Evolutionary conservation across 495 filamentous ascomycete genomes (phyloP).

Genomic region (Aspergillus bertholletiae): DNA sequence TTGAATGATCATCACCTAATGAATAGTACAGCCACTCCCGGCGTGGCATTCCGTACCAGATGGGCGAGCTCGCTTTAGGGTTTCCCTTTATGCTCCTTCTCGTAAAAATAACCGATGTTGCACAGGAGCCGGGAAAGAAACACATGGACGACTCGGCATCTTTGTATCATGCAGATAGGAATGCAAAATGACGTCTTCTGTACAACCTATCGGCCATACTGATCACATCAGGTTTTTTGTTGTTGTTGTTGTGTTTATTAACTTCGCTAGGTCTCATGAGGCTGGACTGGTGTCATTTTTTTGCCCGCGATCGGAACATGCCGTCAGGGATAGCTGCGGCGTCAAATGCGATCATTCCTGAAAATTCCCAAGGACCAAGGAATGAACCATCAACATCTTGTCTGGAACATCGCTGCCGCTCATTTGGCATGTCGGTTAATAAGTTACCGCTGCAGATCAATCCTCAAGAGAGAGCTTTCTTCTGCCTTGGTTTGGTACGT

Average conservation of each 20-base stretch:
- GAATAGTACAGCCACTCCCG: too few species aligned
- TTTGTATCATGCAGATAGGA: background rate
- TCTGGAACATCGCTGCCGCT: background rate
- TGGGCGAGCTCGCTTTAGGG: background rate
- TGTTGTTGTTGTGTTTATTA: too few species aligned
- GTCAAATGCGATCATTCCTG: background rate
- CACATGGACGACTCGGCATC: background rate
- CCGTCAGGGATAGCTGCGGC: background rate
- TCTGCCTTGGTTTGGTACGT: constrained; percentile 14
- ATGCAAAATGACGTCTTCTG: constrained; percentile 1
- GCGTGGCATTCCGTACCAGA: too few species aligned
- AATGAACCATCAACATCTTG: background rate
- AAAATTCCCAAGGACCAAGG: background rate
- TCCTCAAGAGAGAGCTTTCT: constrained; percentile 19
- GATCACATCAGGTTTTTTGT: background rate
- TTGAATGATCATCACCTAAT: too few species aligned
- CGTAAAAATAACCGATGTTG: constrained; percentile 5
- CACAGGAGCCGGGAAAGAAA: constrained; percentile 9
- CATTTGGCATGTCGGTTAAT: constrained; percentile 15
- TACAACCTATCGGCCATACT: background rate
- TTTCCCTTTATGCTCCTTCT: constrained; percentile 2
- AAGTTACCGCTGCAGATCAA: constrained; percentile 21
- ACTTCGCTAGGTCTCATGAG: background rate
- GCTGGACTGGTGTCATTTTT: background rate
- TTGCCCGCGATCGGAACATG: background rate